phyloP scores from a whole-genome alignment of 148 eudicot species.

The Rheum nobile region DNA sequence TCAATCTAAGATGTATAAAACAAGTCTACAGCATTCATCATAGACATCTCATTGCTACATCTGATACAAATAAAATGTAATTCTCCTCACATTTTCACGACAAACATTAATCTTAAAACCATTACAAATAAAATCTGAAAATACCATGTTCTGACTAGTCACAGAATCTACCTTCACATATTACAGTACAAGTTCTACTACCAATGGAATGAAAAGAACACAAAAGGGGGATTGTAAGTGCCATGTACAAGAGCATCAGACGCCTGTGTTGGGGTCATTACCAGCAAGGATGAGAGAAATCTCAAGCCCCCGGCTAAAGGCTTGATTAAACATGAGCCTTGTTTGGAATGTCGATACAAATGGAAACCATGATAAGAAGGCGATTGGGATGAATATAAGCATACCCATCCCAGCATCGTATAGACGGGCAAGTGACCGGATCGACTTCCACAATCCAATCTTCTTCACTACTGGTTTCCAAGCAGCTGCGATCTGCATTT shows the following conservation, averaged over 20 bases:
- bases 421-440: conserved; percentile 79
- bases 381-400: conserved; percentile 81
- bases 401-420: conserved; percentile 99
- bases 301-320: conserved; percentile 93
- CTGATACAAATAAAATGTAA: neutral
- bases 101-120: neutral
- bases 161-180: neutral
- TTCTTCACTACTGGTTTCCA: conserved; percentile 82
- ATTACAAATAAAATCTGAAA: neutral
- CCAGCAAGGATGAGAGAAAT: conserved; percentile 98
- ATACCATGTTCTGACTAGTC: neutral
- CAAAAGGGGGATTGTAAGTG: neutral
- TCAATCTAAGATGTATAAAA: no score
- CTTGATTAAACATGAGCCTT: conserved; percentile 97
- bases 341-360: conserved; percentile 95
- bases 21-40: neutral
- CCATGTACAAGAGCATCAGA: conserved; percentile 19
- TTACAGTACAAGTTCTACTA: neutral
- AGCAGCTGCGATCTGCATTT: conserved; percentile 68
- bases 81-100: neutral
- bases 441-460: conserved; percentile 79
- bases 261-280: conserved; percentile 71
- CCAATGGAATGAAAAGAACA: no score
- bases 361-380: conserved; percentile 91
- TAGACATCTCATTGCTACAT: neutral